Evolutionary conservation across 306 rosid genomes (phyloP).

Genomic region (Cicer cuneatum): DNA sequence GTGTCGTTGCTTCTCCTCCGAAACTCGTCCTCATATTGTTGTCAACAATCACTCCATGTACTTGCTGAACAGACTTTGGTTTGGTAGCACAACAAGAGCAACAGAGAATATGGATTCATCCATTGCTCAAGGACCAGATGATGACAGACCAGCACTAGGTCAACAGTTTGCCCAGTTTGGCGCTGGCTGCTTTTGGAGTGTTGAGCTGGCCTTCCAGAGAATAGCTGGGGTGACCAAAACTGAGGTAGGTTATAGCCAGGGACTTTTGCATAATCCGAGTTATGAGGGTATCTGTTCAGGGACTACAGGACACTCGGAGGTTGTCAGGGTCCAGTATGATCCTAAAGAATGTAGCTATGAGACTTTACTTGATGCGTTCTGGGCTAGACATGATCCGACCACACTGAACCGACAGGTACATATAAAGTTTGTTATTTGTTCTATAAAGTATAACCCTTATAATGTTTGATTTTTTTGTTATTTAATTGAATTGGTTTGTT

Average conservation of each 20-base stretch:
- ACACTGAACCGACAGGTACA: conserved; percentile 83
- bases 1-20: conserved; percentile 49
- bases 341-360: conserved; percentile 72
- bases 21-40: conserved; percentile 48
- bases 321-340: conserved; percentile 84
- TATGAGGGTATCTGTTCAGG: conserved; percentile 79
- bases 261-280: conserved; percentile 66
- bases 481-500: conserved; percentile 24
- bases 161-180: conserved; percentile 89
- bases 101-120: conserved; percentile 60
- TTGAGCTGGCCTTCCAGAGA: conserved; percentile 86
- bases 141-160: conserved; percentile 73
- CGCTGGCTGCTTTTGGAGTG: conserved; percentile 98
- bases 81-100: conserved; percentile 62
- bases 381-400: conserved; percentile 88
- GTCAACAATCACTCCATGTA: conserved; percentile 63
- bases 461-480: not conserved
- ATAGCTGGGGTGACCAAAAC: conserved; percentile 78
- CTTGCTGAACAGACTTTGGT: conserved; percentile 69
- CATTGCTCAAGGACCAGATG: conserved; percentile 77
- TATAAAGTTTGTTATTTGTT: not conserved
- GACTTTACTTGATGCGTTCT: conserved; percentile 69
- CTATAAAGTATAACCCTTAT: not conserved
- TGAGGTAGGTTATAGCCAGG: conserved; percentile 89
- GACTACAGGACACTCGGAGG: conserved; percentile 70